Evolutionary conservation across 1,284 basidiomycete species (phyloP).

Genomic region (Thecaphora thlaspeos): DNA sequence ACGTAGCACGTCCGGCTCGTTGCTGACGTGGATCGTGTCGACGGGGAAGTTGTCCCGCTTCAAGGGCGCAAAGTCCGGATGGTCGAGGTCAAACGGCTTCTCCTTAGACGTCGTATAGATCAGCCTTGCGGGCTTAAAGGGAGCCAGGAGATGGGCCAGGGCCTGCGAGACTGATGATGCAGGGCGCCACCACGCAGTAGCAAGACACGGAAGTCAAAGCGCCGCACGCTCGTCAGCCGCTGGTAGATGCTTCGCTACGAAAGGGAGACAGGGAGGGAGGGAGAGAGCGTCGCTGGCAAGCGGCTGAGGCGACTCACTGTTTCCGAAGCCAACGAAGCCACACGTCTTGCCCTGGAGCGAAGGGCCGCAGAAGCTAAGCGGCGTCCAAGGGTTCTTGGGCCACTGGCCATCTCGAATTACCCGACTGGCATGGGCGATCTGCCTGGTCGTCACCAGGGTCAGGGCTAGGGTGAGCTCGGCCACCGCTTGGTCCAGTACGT

Average conservation of each 20-base stretch:
- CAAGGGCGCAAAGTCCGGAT: constrained; percentile 25
- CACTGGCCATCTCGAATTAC: constrained; percentile 71
- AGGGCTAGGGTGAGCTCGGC: constrained; percentile 86
- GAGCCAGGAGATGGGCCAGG: constrained; percentile 23
- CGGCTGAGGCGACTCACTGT: constrained; percentile 62
- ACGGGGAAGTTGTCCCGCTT: constrained; percentile 14
- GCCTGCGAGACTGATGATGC: constrained; percentile 31
- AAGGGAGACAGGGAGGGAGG: no score
- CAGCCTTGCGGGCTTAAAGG: constrained; percentile 33
- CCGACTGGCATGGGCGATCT: constrained; percentile 66
- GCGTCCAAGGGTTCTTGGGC: constrained; percentile 72
- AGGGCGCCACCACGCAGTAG: no score
- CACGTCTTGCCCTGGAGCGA: constrained; percentile 67
- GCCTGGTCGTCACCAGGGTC: constrained; percentile 82
- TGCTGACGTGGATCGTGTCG: constrained; percentile 24
- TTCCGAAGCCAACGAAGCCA: constrained; percentile 90
- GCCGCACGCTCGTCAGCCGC: no score
- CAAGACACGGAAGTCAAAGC: no score
- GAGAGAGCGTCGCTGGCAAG: no score
- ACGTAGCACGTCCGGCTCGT: constrained; percentile 27
- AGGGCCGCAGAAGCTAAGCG: constrained; percentile 68
- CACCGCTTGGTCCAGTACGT: constrained; percentile 84
- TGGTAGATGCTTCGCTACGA: no score
- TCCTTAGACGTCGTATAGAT: constrained; percentile 40
- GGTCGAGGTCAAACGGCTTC: constrained; percentile 25